Percentiles rank a stretch among this genome's conserved stretches.
Conservation (phyloP, 306 rosid species). For the Rosa persica region DNA sequence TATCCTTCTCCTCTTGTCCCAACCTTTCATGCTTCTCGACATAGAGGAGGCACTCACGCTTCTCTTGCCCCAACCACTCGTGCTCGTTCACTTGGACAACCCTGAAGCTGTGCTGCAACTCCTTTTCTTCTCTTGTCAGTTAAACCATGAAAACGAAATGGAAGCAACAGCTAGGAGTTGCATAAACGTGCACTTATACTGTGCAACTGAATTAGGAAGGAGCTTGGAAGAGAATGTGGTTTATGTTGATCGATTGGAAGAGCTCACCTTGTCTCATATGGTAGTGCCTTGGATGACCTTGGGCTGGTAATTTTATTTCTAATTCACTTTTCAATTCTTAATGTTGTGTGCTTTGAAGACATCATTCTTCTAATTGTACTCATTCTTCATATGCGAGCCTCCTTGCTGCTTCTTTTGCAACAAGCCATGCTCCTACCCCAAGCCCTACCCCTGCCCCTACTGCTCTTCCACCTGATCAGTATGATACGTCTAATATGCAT, state of each 20-base stretch:
- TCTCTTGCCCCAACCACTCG: too few species aligned
- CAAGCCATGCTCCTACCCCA: too few species aligned
- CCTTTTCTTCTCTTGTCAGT: slow-evolving; percentile 52
- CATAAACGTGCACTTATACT: slow-evolving; percentile 46
- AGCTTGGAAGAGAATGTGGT: slow-evolving; percentile 42
- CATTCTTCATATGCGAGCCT: too few species aligned
- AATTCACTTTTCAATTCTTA: not conserved
- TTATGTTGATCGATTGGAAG: slow-evolving; percentile 34
- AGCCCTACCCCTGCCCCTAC: too few species aligned
- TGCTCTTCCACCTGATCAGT: too few species aligned
- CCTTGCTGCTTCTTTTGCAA: too few species aligned
- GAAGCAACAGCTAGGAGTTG: slow-evolving; percentile 33
- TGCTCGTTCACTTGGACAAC: slow-evolving; percentile 43
- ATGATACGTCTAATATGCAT: too few species aligned
- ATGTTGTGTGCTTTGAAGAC: not conserved
- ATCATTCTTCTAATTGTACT: not conserved
- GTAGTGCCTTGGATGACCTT: slow-evolving; percentile 52
- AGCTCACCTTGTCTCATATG: slow-evolving; percentile 40
- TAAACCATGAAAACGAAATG: slow-evolving; percentile 23
- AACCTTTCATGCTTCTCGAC: too few species aligned
- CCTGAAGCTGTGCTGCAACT: slow-evolving; percentile 73
- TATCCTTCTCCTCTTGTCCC: too few species aligned
- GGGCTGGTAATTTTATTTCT: slow-evolving; percentile 54
- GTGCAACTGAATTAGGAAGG: not conserved
- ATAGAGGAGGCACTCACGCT: too few species aligned